Base-by-base conservation (phyloP, 163 green algal species). In the Prototheca cutis region DNA sequence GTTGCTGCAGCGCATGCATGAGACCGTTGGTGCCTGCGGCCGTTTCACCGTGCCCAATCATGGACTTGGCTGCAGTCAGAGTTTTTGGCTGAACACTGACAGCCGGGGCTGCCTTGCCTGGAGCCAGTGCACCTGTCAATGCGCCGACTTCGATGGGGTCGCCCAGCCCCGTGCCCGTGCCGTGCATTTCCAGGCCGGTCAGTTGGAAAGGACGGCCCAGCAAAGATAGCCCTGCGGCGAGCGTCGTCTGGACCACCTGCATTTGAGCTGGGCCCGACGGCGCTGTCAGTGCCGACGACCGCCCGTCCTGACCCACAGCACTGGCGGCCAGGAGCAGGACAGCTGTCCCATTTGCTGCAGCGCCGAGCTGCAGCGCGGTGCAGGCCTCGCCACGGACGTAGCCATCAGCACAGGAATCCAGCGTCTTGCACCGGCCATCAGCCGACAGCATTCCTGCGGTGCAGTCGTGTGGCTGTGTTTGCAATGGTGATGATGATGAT, bases 371-470 rank as follows among this genome's bases (percentile, higher is more conserved):
- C 32, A 76, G 54, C 25, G 61, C 48, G 3, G 63, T 40, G 42
- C 42, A 68, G 0, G 77, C 87, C 69, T 96, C 88, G 1, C 65
- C 73, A 21, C 87, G 74, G 10, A 86, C 77, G 62, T 95, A 96
- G 13, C 89, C 89, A 48, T 95, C 84, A 39, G 87, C 89, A 1
- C 69, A 53, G 5, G 73, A 71, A 29, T 94, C 88, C 32, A 96
- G 75, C 2, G 89, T 87, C 77, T 95, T 95, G 80, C 88, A 95
- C 45, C 89, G 80, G 6, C 89, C 88, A 15, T 94, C 87, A 6
- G 67, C 57, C 1, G 82, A 45, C 25, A 94, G 76, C 84, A 94
- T 90, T 65, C 80, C 84, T 60, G 84, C 13, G n/a, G n/a, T n/a
- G n/a, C n/a, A n/a, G n/a, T n/a, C n/a, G n/a, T n/a, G n/a, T n/a